phyloP scores from a whole-genome alignment of 1,139 yeast species.

The Lipomyces yarrowii region DNA sequence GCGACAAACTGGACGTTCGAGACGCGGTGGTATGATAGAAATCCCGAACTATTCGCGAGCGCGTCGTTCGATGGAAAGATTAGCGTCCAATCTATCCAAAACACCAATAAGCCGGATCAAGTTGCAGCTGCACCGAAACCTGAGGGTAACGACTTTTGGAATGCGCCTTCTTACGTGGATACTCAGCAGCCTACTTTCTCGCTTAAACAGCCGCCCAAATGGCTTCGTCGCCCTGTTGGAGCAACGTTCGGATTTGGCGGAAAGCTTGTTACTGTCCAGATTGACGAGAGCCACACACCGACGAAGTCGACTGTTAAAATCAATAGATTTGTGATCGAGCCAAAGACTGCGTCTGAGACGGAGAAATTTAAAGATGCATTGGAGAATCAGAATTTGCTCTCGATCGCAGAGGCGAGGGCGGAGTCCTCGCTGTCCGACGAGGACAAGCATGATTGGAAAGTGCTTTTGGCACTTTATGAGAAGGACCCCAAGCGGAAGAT shows the following conservation, averaged over 20 bases:
- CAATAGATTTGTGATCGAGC: slow-evolving; percentile 51
- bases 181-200: slow-evolving; percentile 68
- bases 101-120: slow-evolving; percentile 46
- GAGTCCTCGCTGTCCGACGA: slow-evolving; percentile 48
- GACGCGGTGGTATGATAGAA: slow-evolving; percentile 79
- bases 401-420: slow-evolving; percentile 58
- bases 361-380: slow-evolving; percentile 62
- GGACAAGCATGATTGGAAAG: slow-evolving; percentile 75
- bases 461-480: slow-evolving; percentile 59
- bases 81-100: slow-evolving; percentile 83
- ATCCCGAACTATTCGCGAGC: slow-evolving; percentile 90
- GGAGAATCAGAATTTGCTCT: slow-evolving; percentile 54
- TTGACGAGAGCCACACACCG: slow-evolving; percentile 42
- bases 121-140: slow-evolving; percentile 43
- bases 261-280: slow-evolving; percentile 64
- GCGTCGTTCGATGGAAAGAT: slow-evolving; percentile 93
- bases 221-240: slow-evolving; percentile 78
- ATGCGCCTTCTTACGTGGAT: slow-evolving; percentile 64
- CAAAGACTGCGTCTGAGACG: slow-evolving; percentile 39
- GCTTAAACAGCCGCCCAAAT: slow-evolving; percentile 79
- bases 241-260: slow-evolving; percentile 95
- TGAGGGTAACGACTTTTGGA: slow-evolving; percentile 84
- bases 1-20: slow-evolving; percentile 94
- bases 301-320: slow-evolving; percentile 49
- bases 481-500: slow-evolving; percentile 51